A percentile compares a stretch with the other conserved stretches of the same genome.
These are phyloP conservation scores for Neurospora hispaniola DNA, from an alignment of 495 filamentous ascomycete species.

Conservation along the genomic window DNA sequence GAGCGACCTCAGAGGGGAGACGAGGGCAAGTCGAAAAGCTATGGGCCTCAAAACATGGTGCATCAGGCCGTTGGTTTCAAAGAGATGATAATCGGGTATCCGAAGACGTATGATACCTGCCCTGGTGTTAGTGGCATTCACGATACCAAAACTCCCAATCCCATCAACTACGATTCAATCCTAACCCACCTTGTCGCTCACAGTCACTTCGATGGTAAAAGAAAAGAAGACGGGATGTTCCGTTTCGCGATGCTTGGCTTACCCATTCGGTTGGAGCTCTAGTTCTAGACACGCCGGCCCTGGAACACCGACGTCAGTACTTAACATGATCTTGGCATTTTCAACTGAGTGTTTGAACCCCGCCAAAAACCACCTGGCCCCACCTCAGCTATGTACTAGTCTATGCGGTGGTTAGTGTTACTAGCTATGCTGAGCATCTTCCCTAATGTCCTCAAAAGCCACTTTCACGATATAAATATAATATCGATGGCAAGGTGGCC, in stretches of 20 bases:
- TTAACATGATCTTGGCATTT: neutral
- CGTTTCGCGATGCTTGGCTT: neutral
- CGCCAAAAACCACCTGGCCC: neutral
- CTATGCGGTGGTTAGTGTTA: no score
- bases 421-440: no score
- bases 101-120: neutral
- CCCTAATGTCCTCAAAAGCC: neutral
- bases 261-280: neutral
- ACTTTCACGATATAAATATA: neutral
- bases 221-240: neutral
- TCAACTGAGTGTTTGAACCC: neutral
- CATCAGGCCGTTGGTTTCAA: neutral
- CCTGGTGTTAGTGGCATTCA: neutral
- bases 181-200: neutral
- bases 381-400: neutral
- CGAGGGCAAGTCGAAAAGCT: neutral
- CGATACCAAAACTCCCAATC: neutral
- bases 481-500: constrained; percentile 17
- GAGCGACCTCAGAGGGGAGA: neutral
- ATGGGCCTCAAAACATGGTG: neutral
- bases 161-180: neutral
- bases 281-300: neutral
- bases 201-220: neutral
- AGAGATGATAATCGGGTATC: neutral
- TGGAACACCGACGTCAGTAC: neutral